phyloP scores from a whole-genome alignment of 306 rosid genomes.

The Trichosanthes truncata region DNA sequence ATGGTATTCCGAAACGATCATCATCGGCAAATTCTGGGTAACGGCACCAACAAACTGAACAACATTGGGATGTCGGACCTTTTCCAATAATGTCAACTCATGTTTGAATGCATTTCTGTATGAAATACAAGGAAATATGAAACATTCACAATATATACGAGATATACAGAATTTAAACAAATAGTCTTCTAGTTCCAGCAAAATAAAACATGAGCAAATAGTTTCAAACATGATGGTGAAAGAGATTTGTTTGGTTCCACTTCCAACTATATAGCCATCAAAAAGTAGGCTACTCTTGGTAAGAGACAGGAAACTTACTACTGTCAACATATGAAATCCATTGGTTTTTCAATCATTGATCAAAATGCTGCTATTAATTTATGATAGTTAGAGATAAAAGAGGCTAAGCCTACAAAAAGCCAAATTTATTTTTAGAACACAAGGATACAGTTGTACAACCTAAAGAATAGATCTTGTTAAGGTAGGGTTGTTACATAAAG shows the following conservation, averaged over 20 bases:
- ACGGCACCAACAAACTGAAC: slow-evolving; percentile 99
- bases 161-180: not conserved
- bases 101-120: slow-evolving; percentile 80
- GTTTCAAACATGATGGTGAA: not conserved
- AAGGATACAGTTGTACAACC: not conserved
- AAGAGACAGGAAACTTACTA: not conserved
- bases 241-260: not conserved
- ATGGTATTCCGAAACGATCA: slow-evolving; percentile 92
- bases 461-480: not conserved
- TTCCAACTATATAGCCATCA: not conserved
- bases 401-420: not conserved
- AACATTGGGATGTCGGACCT: slow-evolving; percentile 93
- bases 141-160: not conserved
- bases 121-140: slow-evolving; percentile 5
- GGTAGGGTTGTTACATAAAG: not conserved
- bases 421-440: not conserved
- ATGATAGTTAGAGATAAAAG: not conserved
- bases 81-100: slow-evolving; percentile 81
- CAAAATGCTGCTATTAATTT: not conserved
- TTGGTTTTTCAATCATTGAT: not conserved
- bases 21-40: slow-evolving; percentile 96
- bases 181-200: not conserved
- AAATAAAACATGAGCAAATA: not conserved
- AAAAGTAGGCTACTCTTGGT: not conserved
- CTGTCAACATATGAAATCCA: not conserved